Base-by-base conservation (phyloP, 148 eudicot genomes). In the Fallopia convolvulus region DNA sequence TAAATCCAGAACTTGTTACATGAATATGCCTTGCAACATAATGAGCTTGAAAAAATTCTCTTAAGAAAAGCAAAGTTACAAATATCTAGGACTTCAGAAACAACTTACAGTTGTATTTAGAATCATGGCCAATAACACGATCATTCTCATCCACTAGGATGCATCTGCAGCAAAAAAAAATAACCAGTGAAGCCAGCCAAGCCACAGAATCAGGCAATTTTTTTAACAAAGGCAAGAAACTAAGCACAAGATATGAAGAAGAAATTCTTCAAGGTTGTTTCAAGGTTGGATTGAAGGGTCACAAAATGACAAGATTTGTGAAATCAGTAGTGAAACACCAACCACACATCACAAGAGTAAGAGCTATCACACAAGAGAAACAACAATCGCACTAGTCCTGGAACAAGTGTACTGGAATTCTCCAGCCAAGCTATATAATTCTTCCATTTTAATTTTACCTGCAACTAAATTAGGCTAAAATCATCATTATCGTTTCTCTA, bases 71-170 rank as follows among this genome's bases (percentile, higher is more conserved):
- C 5, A 9, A 61, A 9, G 46, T 74, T 2, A 15, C 36, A 52
- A 46, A 13, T 21, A n/a, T 48, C 21, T 33, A 33, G 77, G 33
- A 42, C 17, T 13, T 20, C 33, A 26, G 50, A 32, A 74, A 44
- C 17, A n/a, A 84, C 99, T 95, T 82, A 95, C 99, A 95, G 55
- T 92, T 95, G 83, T 95, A 95, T 79, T 95, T 95, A 88, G 87
- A 82, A 75, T 92, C 99, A 82, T 95, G 99, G 72, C 99, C 99
- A 71, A 92, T 81, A 50, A 95, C 94, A 40, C 77, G 80, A 74
- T 95, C 99, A 77, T 84, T 92, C 87, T 89, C 97, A 80, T 95
- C 99, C 74, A 95, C 99, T 88, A 95, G 82, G 79, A 95, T 95
- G 75, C 97, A 95, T 75, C 99, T 95, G 94, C 86, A 87, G 79